Evolutionary conservation across 2,329 filamentous ascomycete genomes (phyloP).

Genomic region (Thelonectria discophora): DNA sequence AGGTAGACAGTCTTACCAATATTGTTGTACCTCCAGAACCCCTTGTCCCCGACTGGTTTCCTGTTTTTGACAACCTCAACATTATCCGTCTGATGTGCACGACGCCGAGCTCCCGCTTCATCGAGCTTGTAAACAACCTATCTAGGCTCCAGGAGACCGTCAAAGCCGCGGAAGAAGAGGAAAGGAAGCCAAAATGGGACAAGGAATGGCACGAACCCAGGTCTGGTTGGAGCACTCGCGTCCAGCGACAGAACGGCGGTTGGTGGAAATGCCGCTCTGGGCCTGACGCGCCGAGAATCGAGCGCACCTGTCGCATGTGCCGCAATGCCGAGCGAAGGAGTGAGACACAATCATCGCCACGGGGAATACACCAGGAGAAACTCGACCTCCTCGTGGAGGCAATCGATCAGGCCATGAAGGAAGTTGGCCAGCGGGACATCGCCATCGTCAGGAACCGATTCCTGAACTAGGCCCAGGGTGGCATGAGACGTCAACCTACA

Average conservation of each 20-base stretch:
- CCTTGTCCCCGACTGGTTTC: slow-evolving; percentile 35
- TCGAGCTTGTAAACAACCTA: slow-evolving; percentile 30
- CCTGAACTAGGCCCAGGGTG: background rate
- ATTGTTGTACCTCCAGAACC: too few species aligned
- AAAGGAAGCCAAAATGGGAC: slow-evolving; percentile 26
- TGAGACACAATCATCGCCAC: background rate
- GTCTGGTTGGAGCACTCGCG: slow-evolving; percentile 28
- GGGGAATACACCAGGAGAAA: slow-evolving; percentile 4
- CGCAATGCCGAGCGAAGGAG: background rate
- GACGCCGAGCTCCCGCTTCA: slow-evolving; percentile 25
- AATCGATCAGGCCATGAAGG: slow-evolving; percentile 32
- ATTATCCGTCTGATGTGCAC: slow-evolving; percentile 24
- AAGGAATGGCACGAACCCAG: slow-evolving; percentile 35
- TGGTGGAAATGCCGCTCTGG: slow-evolving; percentile 43
- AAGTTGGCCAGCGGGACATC: slow-evolving; percentile 21
- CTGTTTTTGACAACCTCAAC: slow-evolving; percentile 22
- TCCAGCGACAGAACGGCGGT: slow-evolving; percentile 35
- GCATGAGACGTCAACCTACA: background rate
- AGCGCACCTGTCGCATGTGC: slow-evolving; percentile 32
- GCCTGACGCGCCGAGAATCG: slow-evolving; percentile 24
- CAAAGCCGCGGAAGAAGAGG: background rate
- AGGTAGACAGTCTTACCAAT: too few species aligned
- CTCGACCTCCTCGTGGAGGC: slow-evolving; percentile 19
- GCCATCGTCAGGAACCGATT: background rate
- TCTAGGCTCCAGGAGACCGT: slow-evolving; percentile 29